Evolutionary conservation across 768 basidiomycete genomes (phyloP).

Genomic region (Phaeotremella skinneri): DNA sequence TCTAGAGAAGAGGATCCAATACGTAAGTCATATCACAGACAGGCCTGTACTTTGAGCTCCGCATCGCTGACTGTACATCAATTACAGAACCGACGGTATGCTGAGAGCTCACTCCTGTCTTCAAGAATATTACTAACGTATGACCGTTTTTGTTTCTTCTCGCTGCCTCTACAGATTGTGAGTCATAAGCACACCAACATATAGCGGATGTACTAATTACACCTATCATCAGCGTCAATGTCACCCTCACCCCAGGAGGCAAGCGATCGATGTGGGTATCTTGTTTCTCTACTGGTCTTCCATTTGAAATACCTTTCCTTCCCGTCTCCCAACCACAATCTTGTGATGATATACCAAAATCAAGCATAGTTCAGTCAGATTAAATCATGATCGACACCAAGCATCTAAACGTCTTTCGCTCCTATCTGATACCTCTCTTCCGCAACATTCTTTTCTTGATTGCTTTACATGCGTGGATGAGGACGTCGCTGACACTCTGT

Average conservation of each 20-base stretch:
- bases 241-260: constrained; percentile 82
- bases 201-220: constrained; percentile 1
- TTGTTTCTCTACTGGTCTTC: constrained; percentile 11
- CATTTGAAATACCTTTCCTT: constrained; percentile 2
- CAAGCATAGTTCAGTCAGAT: constrained; percentile 97
- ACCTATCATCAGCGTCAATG: constrained; percentile 73
- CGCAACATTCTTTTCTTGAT: constrained; percentile 6
- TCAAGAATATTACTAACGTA: constrained; percentile 1
- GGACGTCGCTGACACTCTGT: constrained; percentile 17
- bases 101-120: neutral
- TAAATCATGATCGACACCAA: constrained; percentile 70
- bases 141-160: neutral
- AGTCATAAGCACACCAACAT: neutral
- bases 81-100: constrained; percentile 34
- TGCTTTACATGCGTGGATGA: neutral
- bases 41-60: neutral
- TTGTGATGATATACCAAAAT: constrained; percentile 47
- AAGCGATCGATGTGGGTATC: constrained; percentile 91
- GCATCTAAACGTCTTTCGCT: constrained; percentile 97
- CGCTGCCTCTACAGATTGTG: constrained; percentile 13
- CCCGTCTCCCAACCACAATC: constrained; percentile 15
- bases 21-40: constrained; percentile 74
- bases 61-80: constrained; percentile 5
- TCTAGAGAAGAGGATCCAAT: constrained; percentile 78
- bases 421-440: constrained; percentile 74